phyloP scores from a whole-genome alignment of 1,284 basidiomycete genomes.

The Cryptococcus maquisensis region DNA sequence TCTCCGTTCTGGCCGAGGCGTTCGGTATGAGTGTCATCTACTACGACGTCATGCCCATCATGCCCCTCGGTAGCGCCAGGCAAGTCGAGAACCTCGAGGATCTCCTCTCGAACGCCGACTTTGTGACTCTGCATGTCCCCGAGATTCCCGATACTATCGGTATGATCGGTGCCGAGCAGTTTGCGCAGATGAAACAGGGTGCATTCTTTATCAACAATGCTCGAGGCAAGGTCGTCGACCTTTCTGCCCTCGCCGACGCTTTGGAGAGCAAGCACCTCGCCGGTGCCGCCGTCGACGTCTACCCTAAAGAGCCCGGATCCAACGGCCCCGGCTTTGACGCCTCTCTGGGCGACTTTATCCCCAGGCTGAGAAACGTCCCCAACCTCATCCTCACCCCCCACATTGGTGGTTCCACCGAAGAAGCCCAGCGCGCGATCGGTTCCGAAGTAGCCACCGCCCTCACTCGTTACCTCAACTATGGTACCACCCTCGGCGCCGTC shows the following conservation, averaged over 20 bases:
- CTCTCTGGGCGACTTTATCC: constrained; percentile 75
- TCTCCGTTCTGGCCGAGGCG: constrained; percentile 94
- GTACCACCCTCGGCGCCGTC: constrained; percentile 85
- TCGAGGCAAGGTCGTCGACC: constrained; percentile 90
- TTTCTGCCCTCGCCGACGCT: constrained; percentile 79
- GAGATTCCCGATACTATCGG: constrained; percentile 94
- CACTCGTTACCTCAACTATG: constrained; percentile 86
- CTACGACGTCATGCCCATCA: constrained; percentile 92
- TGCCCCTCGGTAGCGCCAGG: constrained; percentile 91
- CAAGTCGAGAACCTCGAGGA: constrained; percentile 80
- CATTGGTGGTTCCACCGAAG: constrained; percentile 98
- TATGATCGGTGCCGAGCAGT: constrained; percentile 76
- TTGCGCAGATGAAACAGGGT: constrained; percentile 90
- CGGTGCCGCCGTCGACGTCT: constrained; percentile 93
- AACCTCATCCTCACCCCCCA: constrained; percentile 97
- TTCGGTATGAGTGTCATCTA: constrained; percentile 96
- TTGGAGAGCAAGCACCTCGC: constrained; percentile 81
- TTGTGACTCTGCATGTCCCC: constrained; percentile 94
- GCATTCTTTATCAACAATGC: constrained; percentile 98
- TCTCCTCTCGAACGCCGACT: constrained; percentile 78
- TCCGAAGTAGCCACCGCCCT: constrained; percentile 87
- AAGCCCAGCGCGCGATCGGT: constrained; percentile 96
- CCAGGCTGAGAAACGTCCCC: constrained; percentile 64
- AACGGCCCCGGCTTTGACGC: constrained; percentile 85
- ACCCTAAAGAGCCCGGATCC: constrained; percentile 82